A percentile compares a stretch with the other conserved stretches of the same genome.
These are phyloP conservation scores for Penicillium goetzii DNA, from an alignment of 495 filamentous ascomycete genomes.

Conservation along the genomic window DNA sequence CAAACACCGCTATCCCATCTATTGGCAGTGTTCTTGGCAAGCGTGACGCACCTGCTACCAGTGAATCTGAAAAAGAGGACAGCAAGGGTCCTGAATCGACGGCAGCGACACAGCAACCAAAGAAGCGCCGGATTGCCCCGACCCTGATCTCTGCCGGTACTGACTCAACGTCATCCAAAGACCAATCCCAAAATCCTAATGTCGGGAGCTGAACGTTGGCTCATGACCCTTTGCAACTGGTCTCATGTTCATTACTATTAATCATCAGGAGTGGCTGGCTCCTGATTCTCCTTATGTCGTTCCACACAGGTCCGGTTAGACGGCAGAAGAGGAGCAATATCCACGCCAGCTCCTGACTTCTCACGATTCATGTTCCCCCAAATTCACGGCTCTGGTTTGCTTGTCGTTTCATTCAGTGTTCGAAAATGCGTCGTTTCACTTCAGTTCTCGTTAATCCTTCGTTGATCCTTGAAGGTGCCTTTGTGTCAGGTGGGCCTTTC, in stretches of 20 bases:
- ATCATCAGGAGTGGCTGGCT: neutral
- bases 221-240: neutral
- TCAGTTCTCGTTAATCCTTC: neutral
- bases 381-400: neutral
- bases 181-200: slow-evolving; percentile 14
- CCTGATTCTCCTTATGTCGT: neutral
- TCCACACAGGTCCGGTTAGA: neutral
- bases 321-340: neutral
- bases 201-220: slow-evolving; percentile 7
- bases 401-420: neutral
- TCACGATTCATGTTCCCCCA: slow-evolving; percentile 13
- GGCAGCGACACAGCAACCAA: slow-evolving; percentile 51
- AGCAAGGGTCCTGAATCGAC: slow-evolving; percentile 51
- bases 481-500: neutral
- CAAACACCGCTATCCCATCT: slow-evolving; percentile 43
- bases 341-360: neutral
- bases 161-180: slow-evolving; percentile 27
- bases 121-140: slow-evolving; percentile 79
- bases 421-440: neutral
- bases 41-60: slow-evolving; percentile 49
- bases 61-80: slow-evolving; percentile 65
- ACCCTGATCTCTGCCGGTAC: slow-evolving; percentile 59
- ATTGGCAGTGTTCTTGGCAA: slow-evolving; percentile 59
- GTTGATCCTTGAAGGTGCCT: neutral
- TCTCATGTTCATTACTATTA: neutral